Evolutionary conservation across 164 flowering plant genomes (phyloP).

Genomic region (Saururus chinensis): DNA sequence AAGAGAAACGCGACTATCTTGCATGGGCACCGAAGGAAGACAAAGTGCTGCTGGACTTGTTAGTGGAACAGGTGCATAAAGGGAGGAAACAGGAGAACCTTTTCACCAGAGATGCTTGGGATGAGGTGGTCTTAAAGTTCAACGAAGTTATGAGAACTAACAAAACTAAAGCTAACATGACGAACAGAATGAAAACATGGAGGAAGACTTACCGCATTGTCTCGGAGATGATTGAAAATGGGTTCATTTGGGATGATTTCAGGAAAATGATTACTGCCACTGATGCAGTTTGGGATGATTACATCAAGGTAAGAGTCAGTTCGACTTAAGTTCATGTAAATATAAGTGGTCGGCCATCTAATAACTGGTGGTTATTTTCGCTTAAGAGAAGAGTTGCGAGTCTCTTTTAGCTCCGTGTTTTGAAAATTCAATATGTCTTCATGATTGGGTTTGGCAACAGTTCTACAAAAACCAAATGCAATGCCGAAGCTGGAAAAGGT

Average conservation of each 20-base stretch:
- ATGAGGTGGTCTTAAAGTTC: background rate
- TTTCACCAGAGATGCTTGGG: background rate
- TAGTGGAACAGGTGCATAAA: background rate
- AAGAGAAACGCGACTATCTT: background rate
- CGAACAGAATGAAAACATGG: background rate
- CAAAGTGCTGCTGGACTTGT: background rate
- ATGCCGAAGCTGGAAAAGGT: too few species aligned
- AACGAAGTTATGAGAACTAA: background rate
- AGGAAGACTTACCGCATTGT: background rate
- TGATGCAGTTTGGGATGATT: background rate
- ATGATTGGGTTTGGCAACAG: too few species aligned
- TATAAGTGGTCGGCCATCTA: too few species aligned
- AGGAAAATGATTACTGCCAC: background rate
- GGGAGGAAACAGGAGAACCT: background rate
- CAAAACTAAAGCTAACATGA: background rate
- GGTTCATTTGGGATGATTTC: background rate
- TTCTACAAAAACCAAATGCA: too few species aligned
- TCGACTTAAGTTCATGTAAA: background rate
- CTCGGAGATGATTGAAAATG: background rate
- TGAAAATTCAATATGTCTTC: too few species aligned
- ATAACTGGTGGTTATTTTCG: background rate
- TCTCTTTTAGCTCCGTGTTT: too few species aligned
- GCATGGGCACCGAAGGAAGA: background rate
- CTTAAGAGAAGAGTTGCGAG: background rate
- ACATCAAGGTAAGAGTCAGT: background rate